Base-by-base conservation (phyloP, 228 moss, liverwort and hornwort genomes). In the Sphagnum fallax region DNA sequence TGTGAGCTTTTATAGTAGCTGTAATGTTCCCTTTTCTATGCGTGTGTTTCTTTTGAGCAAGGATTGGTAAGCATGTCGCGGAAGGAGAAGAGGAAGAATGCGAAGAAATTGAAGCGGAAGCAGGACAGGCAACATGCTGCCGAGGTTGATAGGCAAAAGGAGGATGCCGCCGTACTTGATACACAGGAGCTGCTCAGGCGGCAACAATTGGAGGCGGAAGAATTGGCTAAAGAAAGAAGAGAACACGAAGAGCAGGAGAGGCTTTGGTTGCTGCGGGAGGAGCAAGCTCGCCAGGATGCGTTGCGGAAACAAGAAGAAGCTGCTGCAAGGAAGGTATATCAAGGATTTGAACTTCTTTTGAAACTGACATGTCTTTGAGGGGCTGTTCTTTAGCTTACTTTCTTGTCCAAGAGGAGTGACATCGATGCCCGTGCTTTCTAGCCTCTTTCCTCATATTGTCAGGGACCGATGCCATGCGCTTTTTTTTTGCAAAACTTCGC, bases 181-280 rank as follows among this genome's bases (percentile, higher is more conserved):
- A 51, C 68, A 16, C 80, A 72, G 10, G 84, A 69, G 66, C 71
- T 74, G 74, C 68, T 81, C 11, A 76, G 70, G 70, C 71, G 75
- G 62, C 87, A 80, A 75, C 71, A 58, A 55, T 68, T 72, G 71
- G 84, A 92, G 76, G 82, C 77, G 51, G 90, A 80, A 66, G 77
- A n/a, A 47, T 53, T 87, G 63, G 81, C 80, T 0, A 79, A 71
- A 60, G 92, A 89, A 69, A 77, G 73, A 64, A 76, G 77, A 47
- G 84, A 87, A 67, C 91, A 89, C 74, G 91, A 89, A 16, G 81
- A 84, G 70, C 89, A 92, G 75, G 89, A 89, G 77, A 84, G 80
- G 3, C 59, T 86, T 67, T 96, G 91, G 84, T 47, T 84, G 67
- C 77, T 92, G 75, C 86, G 92, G 5, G 96, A 96, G 74, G 80